phyloP scores from a whole-genome alignment of 768 basidiomycete genomes.

The Lactarius trivialis region DNA sequence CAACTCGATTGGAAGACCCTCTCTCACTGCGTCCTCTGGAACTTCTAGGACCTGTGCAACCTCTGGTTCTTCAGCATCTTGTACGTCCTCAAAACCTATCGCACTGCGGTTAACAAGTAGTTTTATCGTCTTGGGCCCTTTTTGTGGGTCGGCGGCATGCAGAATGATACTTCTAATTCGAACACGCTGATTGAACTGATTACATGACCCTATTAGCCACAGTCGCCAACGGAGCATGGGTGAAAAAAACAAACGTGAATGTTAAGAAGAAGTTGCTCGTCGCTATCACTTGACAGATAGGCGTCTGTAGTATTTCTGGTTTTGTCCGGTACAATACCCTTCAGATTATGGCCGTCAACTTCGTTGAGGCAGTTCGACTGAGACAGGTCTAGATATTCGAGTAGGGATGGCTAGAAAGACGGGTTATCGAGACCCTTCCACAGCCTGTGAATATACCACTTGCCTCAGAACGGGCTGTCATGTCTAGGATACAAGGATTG shows the following conservation, averaged over 20 bases:
- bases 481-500: not conserved
- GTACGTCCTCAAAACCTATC: slow-evolving; percentile 62
- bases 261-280: slow-evolving; percentile 65
- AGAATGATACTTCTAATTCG: slow-evolving; percentile 55
- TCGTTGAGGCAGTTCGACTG: slow-evolving; percentile 74
- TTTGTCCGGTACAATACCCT: slow-evolving; percentile 42
- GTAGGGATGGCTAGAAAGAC: slow-evolving; percentile 7
- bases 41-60: slow-evolving; percentile 56
- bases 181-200: slow-evolving; percentile 64
- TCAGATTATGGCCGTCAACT: slow-evolving; percentile 41
- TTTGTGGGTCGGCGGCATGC: slow-evolving; percentile 32
- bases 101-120: slow-evolving; percentile 53
- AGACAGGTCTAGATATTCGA: slow-evolving; percentile 24
- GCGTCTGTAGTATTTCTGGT: slow-evolving; percentile 38
- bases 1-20: slow-evolving; percentile 45
- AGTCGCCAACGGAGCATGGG: not conserved
- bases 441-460: not conserved
- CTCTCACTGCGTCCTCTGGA: slow-evolving; percentile 40
- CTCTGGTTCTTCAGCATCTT: slow-evolving; percentile 41
- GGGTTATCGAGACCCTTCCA: not conserved
- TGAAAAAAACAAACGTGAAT: slow-evolving; percentile 46
- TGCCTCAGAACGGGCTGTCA: slow-evolving; percentile 15
- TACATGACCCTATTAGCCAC: not conserved
- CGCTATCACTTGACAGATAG: slow-evolving; percentile 61
- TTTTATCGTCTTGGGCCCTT: slow-evolving; percentile 58